Percentiles rank a stretch among this genome's conserved stretches.
Evolutionary conservation across 2,329 filamentous ascomycete genomes (phyloP).

Genomic region (Pseudogymnoascus sp.): DNA sequence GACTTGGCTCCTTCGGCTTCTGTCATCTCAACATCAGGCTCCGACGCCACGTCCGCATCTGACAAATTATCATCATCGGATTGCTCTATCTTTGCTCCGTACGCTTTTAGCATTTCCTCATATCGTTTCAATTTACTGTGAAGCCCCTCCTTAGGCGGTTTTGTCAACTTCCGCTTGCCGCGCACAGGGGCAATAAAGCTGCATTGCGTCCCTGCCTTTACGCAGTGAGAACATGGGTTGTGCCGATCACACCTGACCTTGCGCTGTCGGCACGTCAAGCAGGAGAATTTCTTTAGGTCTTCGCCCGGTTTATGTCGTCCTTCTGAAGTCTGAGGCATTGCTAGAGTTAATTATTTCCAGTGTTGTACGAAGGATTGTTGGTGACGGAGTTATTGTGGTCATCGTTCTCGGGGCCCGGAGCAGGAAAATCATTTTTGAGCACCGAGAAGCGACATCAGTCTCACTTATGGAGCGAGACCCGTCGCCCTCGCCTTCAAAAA

Average conservation of each 20-base stretch:
- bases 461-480: neutral
- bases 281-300: constrained; percentile 22
- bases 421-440: constrained; percentile 18
- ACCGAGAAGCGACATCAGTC: constrained; percentile 17
- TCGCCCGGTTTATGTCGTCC: constrained; percentile 7
- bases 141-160: constrained; percentile 19
- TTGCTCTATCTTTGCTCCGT: constrained; percentile 22
- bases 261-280: constrained; percentile 33
- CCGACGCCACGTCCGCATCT: constrained; percentile 20
- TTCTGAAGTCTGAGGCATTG: neutral
- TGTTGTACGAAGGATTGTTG: neutral
- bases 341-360: neutral
- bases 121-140: constrained; percentile 22
- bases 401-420: constrained; percentile 18
- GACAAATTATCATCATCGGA: constrained; percentile 19
- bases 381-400: neutral
- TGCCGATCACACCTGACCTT: constrained; percentile 39
- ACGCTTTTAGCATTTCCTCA: constrained; percentile 16
- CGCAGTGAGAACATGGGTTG: constrained; percentile 39
- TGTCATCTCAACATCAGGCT: constrained; percentile 18
- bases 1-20: constrained; percentile 11
- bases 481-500: neutral
- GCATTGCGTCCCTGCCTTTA: constrained; percentile 33
- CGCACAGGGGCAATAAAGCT: constrained; percentile 27
- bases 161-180: constrained; percentile 25